These are phyloP conservation scores for Neonectria coccinea DNA, from an alignment of 2,329 filamentous ascomycete genomes.

Conservation along the genomic window DNA sequence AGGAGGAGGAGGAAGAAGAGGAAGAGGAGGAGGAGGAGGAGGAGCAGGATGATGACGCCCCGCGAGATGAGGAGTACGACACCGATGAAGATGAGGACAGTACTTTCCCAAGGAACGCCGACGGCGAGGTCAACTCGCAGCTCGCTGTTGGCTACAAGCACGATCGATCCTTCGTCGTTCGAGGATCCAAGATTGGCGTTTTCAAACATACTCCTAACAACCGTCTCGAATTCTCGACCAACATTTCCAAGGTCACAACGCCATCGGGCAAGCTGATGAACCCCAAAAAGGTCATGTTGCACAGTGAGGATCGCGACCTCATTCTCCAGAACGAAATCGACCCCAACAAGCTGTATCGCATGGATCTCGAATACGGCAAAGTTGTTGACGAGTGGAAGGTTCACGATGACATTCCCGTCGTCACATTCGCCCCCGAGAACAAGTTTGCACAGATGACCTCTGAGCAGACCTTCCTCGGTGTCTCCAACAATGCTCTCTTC, in stretches of 20 bases:
- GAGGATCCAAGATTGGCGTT: slow-evolving; percentile 97
- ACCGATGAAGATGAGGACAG: slow-evolving; percentile 78
- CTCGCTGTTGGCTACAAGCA: slow-evolving; percentile 97
- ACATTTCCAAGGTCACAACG: slow-evolving; percentile 94
- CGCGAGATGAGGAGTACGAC: slow-evolving; percentile 76
- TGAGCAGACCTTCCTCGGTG: slow-evolving; percentile 93
- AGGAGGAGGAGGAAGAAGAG: slow-evolving; percentile 60
- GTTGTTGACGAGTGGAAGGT: slow-evolving; percentile 99
- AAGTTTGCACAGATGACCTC: slow-evolving; percentile 98
- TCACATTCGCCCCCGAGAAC: slow-evolving; percentile 93
- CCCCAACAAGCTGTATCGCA: slow-evolving; percentile 91
- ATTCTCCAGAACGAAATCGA: slow-evolving; percentile 86
- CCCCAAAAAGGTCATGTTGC: slow-evolving; percentile 96
- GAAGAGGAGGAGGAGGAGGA: slow-evolving; percentile 67
- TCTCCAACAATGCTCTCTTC: slow-evolving; percentile 93
- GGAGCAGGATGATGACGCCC: slow-evolving; percentile 70
- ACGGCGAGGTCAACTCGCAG: slow-evolving; percentile 89
- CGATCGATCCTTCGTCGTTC: slow-evolving; percentile 95
- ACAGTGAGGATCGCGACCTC: slow-evolving; percentile 90
- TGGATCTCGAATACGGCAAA: slow-evolving; percentile 98
- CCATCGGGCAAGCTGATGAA: slow-evolving; percentile 88
- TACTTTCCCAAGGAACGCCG: slow-evolving; percentile 78
- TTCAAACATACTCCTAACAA: slow-evolving; percentile 97
- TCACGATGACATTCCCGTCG: slow-evolving; percentile 93
- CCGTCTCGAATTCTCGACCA: slow-evolving; percentile 94